These are phyloP conservation scores for Macrocybe gigantea DNA, from an alignment of 768 basidiomycete genomes.

Conservation along the genomic window DNA sequence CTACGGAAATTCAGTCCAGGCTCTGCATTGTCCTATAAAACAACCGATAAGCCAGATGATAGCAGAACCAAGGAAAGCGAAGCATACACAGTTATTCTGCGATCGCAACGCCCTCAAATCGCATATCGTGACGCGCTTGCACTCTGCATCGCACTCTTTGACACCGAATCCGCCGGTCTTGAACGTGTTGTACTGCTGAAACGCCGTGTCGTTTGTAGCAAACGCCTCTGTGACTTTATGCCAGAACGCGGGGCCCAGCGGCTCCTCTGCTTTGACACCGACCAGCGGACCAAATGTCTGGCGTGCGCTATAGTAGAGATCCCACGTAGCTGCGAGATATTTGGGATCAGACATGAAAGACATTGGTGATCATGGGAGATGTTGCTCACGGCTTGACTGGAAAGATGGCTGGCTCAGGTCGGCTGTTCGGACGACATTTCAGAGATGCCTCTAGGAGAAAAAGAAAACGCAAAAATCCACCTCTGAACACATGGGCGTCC, in stretches of 20 bases:
- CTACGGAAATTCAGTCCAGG: constrained; percentile 21
- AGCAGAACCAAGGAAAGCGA: not conserved
- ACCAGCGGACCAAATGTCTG: constrained; percentile 42
- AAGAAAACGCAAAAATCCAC: too few relatives aligned
- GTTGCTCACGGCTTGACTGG: constrained; percentile 37
- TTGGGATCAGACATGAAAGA: not conserved
- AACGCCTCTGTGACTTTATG: constrained; percentile 53
- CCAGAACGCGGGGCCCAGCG: constrained; percentile 53
- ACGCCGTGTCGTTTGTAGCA: constrained; percentile 36
- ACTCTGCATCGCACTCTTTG: constrained; percentile 26
- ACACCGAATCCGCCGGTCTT: constrained; percentile 33
- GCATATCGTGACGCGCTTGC: constrained; percentile 37
- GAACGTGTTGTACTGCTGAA: constrained; percentile 40
- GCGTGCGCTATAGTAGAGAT: constrained; percentile 52
- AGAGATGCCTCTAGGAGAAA: not conserved
- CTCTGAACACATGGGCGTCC: constrained; percentile 44
- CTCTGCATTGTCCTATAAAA: constrained; percentile 2
- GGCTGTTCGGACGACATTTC: constrained; percentile 18
- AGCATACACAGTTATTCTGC: constrained; percentile 36
- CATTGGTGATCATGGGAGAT: not conserved
- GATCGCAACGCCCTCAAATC: constrained; percentile 35
- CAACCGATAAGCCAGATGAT: not conserved
- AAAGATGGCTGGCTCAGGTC: constrained; percentile 36
- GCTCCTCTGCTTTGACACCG: constrained; percentile 25
- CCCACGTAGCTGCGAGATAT: constrained; percentile 37